Evolutionary conservation across 1,284 basidiomycete species (phyloP), one percentile per base, ranked within the genome.

Genomic region (Irpex rosettiformis): DNA sequence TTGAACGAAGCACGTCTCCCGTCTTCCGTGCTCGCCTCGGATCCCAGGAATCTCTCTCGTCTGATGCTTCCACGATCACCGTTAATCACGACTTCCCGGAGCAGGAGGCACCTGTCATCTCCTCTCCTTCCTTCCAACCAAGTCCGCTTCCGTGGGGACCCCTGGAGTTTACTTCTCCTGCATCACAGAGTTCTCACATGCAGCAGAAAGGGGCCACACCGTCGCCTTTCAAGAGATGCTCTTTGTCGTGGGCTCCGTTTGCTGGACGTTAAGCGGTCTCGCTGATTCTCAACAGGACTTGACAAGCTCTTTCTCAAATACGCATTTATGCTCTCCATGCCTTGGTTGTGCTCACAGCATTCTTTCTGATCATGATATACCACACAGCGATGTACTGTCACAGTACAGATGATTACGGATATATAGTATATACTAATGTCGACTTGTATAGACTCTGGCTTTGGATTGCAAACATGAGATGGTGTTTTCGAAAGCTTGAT

Each of bases 101-200:
- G 4, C 48, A 51, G 27, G 48, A 51, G 11, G 28, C 27, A 11
- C n/a, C 48, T n/a, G 13, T 29, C 16, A 29, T 27, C 6, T 24
- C 21, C 7, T 4, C 43, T 11, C 40, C 42, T 18, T 45, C 54
- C 7, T 61, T 61, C 49, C 57, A 48, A 24, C 47, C 60, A 1
- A 61, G 51, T 30, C 60, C 57, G 0, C 30, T 61, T 1, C 60
- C 60, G 13, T 61, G 60, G 60, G 1, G 42, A 3, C 22, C 60
- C 11, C 22, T 56, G 16, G 60, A 61, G 16, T 48, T 58, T 13
- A 33, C 54, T 4, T 40, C 30, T 33, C 13, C 33, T 16, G 33
- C 11, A 40, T n/a, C 13, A 7, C 33, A 11, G 11, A 13, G 3
- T 40, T 40, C 33, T 16, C 11, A 40, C 11, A n/a, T 13, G 33